Evolutionary conservation across 2,329 filamentous ascomycete species (phyloP).

Genomic region (Stylonectria norvegica): DNA sequence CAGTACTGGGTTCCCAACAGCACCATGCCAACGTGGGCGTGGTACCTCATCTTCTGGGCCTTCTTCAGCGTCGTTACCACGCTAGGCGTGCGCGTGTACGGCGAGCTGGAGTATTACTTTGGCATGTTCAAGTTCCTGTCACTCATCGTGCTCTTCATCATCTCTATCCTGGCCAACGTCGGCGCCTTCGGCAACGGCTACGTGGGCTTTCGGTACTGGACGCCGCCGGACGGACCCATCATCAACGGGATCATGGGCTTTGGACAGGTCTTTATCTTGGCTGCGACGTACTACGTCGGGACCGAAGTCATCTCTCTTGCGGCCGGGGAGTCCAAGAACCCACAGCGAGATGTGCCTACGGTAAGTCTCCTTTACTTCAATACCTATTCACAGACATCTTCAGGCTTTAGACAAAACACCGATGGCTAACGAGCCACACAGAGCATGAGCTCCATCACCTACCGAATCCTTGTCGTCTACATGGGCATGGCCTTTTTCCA

Average conservation of each 20-base stretch:
- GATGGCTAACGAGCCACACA: too few species aligned
- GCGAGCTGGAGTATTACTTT: slow-evolving; percentile 1
- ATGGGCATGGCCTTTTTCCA: slow-evolving; percentile 4
- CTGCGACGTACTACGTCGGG: slow-evolving; percentile 1
- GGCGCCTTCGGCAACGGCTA: slow-evolving; percentile 4
- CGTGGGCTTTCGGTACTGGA: slow-evolving; percentile 4
- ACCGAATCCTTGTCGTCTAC: slow-evolving; percentile 2
- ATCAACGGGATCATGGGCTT: slow-evolving; percentile 2
- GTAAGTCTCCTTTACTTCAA: too few species aligned
- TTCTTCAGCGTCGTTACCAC: background rate
- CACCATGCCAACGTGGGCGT: slow-evolving; percentile 1
- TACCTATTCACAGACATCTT: too few species aligned
- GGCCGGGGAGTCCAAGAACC: slow-evolving; percentile 2
- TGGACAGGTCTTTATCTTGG: slow-evolving; percentile 1
- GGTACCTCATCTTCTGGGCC: background rate
- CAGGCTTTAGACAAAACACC: too few species aligned
- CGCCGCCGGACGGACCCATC: slow-evolving; percentile 1
- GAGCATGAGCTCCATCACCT: slow-evolving; percentile 1
- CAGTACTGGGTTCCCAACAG: slow-evolving; percentile 1
- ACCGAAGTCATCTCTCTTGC: slow-evolving; percentile 3
- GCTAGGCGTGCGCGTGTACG: background rate
- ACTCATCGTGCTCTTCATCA: background rate
- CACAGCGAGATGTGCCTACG: slow-evolving; percentile 1
- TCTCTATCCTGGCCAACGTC: slow-evolving; percentile 1
- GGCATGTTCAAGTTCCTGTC: slow-evolving; percentile 2